phyloP scores from a whole-genome alignment of 345 rosid species.

The Dipteronia sinensis region DNA sequence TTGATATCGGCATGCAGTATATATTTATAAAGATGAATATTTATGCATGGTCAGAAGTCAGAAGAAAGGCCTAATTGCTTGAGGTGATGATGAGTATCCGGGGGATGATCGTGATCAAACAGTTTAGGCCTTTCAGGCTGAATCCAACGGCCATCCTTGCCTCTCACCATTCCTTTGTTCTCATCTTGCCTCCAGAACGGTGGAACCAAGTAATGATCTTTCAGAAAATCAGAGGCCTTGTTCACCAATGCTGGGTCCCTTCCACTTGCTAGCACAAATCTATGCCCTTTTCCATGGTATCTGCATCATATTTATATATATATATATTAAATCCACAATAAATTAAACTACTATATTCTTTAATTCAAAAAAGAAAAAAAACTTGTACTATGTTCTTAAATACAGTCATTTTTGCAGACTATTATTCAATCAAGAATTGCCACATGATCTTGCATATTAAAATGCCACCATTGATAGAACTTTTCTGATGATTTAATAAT shows the following conservation, averaged over 20 bases:
- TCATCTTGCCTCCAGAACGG: constrained; percentile 81
- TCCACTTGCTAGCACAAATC: constrained; percentile 66
- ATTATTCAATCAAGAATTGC: no score
- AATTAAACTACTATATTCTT: no score
- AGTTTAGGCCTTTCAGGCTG: constrained; percentile 72
- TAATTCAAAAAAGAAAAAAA: no score
- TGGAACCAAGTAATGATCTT: constrained; percentile 77
- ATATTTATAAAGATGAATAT: no score
- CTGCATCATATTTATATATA: constrained; percentile 23
- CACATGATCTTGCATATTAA: no score
- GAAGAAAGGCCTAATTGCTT: constrained; percentile 39
- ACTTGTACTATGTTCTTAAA: no score
- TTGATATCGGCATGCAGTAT: no score
- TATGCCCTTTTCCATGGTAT: constrained; percentile 75
- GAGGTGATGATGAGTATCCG: constrained; percentile 54
- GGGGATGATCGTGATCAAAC: constrained; percentile 53
- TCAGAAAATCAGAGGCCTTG: constrained; percentile 70
- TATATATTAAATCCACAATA: no score
- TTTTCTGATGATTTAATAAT: no score
- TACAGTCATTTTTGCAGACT: no score
- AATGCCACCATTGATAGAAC: no score
- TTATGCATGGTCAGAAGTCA: no score
- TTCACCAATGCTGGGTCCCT: constrained; percentile 87
- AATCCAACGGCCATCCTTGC: constrained; percentile 73
- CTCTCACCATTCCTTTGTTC: constrained; percentile 75